These are phyloP conservation scores for Sesbania bispinosa DNA, from an alignment of 306 rosid species.

Conservation along the genomic window DNA sequence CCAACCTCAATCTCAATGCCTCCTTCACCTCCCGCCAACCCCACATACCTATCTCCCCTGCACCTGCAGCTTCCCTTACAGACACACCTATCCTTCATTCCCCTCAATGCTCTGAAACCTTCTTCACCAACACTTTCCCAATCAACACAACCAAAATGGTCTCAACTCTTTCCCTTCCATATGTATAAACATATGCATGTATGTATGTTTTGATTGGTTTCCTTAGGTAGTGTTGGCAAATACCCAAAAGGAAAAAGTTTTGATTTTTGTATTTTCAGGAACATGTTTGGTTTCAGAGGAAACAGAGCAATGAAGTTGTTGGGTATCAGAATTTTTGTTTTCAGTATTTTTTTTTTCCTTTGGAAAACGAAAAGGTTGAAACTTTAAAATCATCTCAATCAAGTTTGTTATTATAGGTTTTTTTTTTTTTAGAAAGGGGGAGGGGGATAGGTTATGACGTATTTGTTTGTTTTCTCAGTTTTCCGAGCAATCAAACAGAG, in stretches of 20 bases:
- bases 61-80: constrained; percentile 27
- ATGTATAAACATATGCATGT: neutral
- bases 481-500: constrained; percentile 1
- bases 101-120: constrained; percentile 35
- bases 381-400: neutral
- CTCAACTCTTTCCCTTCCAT: constrained; percentile 8
- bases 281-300: neutral
- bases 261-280: neutral
- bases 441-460: neutral
- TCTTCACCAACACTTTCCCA: constrained; percentile 47
- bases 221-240: neutral
- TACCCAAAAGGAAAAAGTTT: constrained; percentile 1
- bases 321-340: neutral
- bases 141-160: constrained; percentile 47
- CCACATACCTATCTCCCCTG: constrained; percentile 17
- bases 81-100: constrained; percentile 30
- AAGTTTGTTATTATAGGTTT: neutral
- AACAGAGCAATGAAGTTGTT: neutral
- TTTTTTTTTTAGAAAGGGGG: neutral
- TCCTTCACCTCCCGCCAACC: constrained; percentile 44
- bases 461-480: neutral
- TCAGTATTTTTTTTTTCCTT: neutral
- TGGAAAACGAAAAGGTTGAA: neutral
- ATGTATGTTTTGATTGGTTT: neutral
- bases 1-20: constrained; percentile 25